These are phyloP conservation scores for Salix brachista DNA, from an alignment of 345 rosid species.

Conservation along the genomic window DNA sequence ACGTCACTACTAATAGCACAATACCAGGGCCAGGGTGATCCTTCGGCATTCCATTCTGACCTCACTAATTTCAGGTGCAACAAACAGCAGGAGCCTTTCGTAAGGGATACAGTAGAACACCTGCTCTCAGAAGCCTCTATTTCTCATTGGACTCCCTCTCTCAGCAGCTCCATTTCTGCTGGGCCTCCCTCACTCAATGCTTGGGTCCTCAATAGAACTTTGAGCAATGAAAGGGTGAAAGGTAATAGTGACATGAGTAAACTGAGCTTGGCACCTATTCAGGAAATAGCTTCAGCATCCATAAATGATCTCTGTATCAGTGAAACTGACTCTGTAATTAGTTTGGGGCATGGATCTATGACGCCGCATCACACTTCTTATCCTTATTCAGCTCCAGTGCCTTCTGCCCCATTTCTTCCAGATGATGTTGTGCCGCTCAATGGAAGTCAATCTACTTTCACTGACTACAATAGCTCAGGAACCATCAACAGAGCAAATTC, in stretches of 20 bases:
- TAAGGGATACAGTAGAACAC: slow-evolving; percentile 27
- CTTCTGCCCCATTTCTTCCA: slow-evolving; percentile 89
- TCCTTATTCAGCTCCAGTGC: slow-evolving; percentile 55
- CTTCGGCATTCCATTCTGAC: slow-evolving; percentile 47
- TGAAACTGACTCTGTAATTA: slow-evolving; percentile 25
- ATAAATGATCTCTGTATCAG: slow-evolving; percentile 49
- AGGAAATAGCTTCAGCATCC: slow-evolving; percentile 50
- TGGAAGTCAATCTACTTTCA: slow-evolving; percentile 26
- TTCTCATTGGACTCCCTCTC: slow-evolving; percentile 4
- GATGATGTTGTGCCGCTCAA: slow-evolving; percentile 64
- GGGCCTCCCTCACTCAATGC: slow-evolving; percentile 85
- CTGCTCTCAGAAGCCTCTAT: slow-evolving; percentile 32
- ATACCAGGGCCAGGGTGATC: slow-evolving; percentile 30
- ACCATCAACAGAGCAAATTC: slow-evolving; percentile 31
- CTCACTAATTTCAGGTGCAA: slow-evolving; percentile 32
- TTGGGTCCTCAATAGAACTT: slow-evolving; percentile 60
- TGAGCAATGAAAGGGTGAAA: slow-evolving; percentile 34
- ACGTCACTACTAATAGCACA: slow-evolving; percentile 60
- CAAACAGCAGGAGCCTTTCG: slow-evolving; percentile 41
- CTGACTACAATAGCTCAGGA: slow-evolving; percentile 14
- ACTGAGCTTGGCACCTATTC: slow-evolving; percentile 45
- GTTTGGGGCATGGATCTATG: slow-evolving; percentile 22
- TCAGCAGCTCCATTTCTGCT: slow-evolving; percentile 33
- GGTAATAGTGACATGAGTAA: slow-evolving; percentile 32
- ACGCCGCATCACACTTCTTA: slow-evolving; percentile 30